A percentile compares a stretch with the other conserved stretches of the same genome.
These are phyloP conservation scores for Gelatoporia subvermispora DNA, from an alignment of 768 basidiomycete species.

Conservation along the genomic window DNA sequence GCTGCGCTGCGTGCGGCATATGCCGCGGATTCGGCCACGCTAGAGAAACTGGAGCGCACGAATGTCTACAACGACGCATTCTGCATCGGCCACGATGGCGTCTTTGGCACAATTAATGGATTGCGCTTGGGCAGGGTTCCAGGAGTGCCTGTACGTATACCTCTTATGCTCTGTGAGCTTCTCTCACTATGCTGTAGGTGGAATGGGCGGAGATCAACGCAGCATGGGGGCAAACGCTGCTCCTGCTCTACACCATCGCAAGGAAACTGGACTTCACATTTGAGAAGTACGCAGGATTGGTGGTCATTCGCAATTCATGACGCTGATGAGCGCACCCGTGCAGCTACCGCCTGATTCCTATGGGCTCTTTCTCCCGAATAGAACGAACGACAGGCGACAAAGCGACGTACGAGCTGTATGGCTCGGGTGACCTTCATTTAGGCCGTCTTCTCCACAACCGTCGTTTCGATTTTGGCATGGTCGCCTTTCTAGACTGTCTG, in stretches of 20 bases:
- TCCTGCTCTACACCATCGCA: constrained; percentile 87
- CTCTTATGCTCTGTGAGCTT: neutral
- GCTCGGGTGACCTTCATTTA: constrained; percentile 88
- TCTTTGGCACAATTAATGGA: constrained; percentile 97
- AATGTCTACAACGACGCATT: constrained; percentile 97
- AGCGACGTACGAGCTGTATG: constrained; percentile 86
- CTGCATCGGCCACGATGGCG: constrained; percentile 91
- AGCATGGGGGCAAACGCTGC: constrained; percentile 95
- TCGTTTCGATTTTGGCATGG: constrained; percentile 94
- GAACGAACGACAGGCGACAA: constrained; percentile 81
- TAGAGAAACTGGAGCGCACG: constrained; percentile 83
- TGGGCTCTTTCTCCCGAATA: constrained; percentile 93
- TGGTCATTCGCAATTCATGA: neutral
- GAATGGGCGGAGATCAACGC: constrained; percentile 99
- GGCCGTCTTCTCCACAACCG: constrained; percentile 90
- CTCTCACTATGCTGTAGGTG: constrained; percentile 43
- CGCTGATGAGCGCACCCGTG: neutral
- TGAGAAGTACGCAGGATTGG: constrained; percentile 59
- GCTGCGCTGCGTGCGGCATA: constrained; percentile 75
- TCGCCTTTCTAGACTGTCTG: constrained; percentile 91
- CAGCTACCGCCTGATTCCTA: constrained; percentile 87
- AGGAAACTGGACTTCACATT: constrained; percentile 89
- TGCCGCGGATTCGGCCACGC: constrained; percentile 66
- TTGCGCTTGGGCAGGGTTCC: constrained; percentile 86
- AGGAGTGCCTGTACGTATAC: constrained; percentile 63